Base-by-base conservation (phyloP, 1,284 basidiomycete species). In the Marasmius sp. region DNA sequence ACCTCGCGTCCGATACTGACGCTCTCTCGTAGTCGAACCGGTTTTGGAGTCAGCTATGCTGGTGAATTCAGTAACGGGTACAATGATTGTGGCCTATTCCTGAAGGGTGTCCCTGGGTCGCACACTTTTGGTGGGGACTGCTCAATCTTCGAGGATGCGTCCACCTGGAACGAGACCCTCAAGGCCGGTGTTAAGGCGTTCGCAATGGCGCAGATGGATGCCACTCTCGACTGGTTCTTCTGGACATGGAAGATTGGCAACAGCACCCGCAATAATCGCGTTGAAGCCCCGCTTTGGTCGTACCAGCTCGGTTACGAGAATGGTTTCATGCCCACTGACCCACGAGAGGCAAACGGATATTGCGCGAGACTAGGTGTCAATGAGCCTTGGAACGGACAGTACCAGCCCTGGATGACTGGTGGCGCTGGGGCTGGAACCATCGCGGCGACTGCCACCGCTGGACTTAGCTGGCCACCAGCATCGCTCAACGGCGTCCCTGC, bases 241-340 rank as follows among this genome's bases (percentile, higher is more conserved):
- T 88, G 85, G 87, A 89, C 87, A 10, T 90, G 88, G 88, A 79
- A 92, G 85, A 87, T 96, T 67, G 93, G 88, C 52, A 85, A 88
- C 69, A 91, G 84, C 1, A 78, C 79, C 4, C 77, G 84, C 9
- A 85, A 85, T 61, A 77, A 72, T 16, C 62, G 62, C 6, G 84
- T 92, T 8, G 80, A 85, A 69, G 76, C 91, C 2, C 91, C 92
- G 27, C 79, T 89, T 39, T 92, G 93, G 93, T 89, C 91, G 45
- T 95, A 95, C 77, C 75, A 87, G 68, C 88, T 94, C 63, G 94
- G 94, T 39, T 79, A 94, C 48, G 74, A 85, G 67, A 75, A 86
- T 57, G 94, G 94, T 10, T 96, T 88, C 87, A 88, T 95, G 65
- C 92, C 93, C 16, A 77, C 74, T 0, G 91, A 96, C 74, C 94